Evolutionary conservation across 306 rosid species (phyloP), one percentile per base, ranked within the genome.

Genomic region (Vigna reflexopilosa): DNA sequence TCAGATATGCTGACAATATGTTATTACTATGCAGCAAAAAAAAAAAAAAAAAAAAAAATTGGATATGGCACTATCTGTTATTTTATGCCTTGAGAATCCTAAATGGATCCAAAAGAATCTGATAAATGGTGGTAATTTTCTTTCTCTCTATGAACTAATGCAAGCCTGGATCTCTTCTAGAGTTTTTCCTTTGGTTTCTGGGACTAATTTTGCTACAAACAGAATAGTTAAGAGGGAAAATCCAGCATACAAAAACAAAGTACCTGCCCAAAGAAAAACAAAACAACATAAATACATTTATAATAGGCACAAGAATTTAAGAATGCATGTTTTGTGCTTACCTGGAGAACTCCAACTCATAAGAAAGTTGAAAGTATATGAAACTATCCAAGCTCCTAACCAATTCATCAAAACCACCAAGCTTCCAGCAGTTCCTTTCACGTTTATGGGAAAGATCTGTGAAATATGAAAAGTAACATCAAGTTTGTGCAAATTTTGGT

Each of bases 111-210:
- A 36, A 67, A 77, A 72, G 57, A 77, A 78, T 78, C 58, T 57
- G 64, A 63, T 48, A 16, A 51, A 62, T 28, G 10, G 50, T 59
- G 13, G 3, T 20, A 48, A 68, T 34, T 48, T 22, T 22, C 59
- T 52, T 24, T 15, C 45, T 81, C 48, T 52, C 71, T 84, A 77
- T 75, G 87, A 80, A 81, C 85, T 82, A 61, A 91, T 87, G 83
- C 83, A 81, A 20, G 86, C 89, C 48, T 94, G 98, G 57, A 94
- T 90, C 77, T 94, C 96, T 84, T 94, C 98, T 14, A 91, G 86
- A 67, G 98, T 94, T 87, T 88, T 91, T 63, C 98, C 98, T 86
- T 90, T 94, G 81, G 98, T 94, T 84, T 94, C 98, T 67, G 97
- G 97, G 48, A 94, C 94, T 68, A 87, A 62, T 81, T 85, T 89